Percentiles rank a stretch among this genome's conserved stretches.
Evolutionary conservation across 495 filamentous ascomycete genomes (phyloP).

Genomic region (Penicillium robsamsonii): DNA sequence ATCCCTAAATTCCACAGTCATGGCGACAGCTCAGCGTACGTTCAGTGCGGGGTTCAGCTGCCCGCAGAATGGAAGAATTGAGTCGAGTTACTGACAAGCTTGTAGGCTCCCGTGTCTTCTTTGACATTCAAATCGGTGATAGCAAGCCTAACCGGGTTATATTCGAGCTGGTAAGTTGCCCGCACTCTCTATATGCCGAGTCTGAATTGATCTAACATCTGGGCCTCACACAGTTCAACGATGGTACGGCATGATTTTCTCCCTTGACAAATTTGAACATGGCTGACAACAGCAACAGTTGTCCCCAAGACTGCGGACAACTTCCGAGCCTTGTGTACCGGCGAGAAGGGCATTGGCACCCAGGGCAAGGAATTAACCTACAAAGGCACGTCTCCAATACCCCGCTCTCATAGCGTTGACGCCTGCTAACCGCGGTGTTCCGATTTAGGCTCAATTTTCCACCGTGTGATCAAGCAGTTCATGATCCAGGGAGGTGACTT

Average conservation of each 20-base stretch:
- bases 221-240: constrained; percentile 59
- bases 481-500: constrained; percentile 99
- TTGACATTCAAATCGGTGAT: constrained; percentile 80
- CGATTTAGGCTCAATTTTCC: constrained; percentile 71
- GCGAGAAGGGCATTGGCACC: constrained; percentile 85
- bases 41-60: constrained; percentile 35
- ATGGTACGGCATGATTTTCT: constrained; percentile 48
- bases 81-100: constrained; percentile 19
- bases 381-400: constrained; percentile 41
- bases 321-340: constrained; percentile 92
- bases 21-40: constrained; percentile 41
- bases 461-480: constrained; percentile 97
- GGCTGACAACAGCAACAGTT: constrained; percentile 46
- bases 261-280: not conserved
- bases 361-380: constrained; percentile 78
- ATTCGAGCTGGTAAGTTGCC: constrained; percentile 70
- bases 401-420: constrained; percentile 10
- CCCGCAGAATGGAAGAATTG: constrained; percentile 16
- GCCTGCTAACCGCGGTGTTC: constrained; percentile 10
- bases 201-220: constrained; percentile 20
- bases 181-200: not conserved
- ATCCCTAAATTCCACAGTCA: constrained; percentile 18
- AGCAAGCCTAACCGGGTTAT: constrained; percentile 68
- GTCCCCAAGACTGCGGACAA: constrained; percentile 93
- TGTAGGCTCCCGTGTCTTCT: constrained; percentile 69